Evolutionary conservation across 208 protist genomes (phyloP).

Genomic region (Naegleria gruberi): DNA sequence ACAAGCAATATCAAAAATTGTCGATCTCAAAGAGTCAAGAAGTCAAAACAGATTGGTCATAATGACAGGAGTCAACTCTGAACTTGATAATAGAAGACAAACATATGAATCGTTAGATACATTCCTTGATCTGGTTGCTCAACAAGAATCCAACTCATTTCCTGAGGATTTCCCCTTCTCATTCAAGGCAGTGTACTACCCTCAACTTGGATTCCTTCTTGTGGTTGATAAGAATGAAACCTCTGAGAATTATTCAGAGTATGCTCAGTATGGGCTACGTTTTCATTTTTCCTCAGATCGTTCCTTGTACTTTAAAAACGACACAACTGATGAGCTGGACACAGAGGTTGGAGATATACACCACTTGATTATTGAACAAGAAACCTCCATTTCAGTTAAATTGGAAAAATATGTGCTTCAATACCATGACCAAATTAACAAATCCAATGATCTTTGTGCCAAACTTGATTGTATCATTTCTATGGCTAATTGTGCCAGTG

Average conservation of each 20-base stretch:
- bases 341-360: constrained; percentile 37
- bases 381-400: constrained; percentile 25
- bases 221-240: not conserved
- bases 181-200: constrained; percentile 22
- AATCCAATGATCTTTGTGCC: not conserved
- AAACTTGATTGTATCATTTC: constrained; percentile 20
- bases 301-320: constrained; percentile 35
- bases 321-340: constrained; percentile 33
- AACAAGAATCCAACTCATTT: not conserved
- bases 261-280: not conserved
- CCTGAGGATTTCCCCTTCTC: not conserved
- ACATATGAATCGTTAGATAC: constrained; percentile 12
- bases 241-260: not conserved
- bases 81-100: constrained; percentile 28
- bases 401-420: not conserved
- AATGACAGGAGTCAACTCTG: not conserved
- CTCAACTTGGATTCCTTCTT: constrained; percentile 26
- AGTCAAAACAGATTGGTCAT: constrained; percentile 24
- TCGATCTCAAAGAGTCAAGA: constrained; percentile 30
- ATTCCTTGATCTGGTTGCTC: constrained; percentile 27
- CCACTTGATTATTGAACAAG: constrained; percentile 26
- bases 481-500: not conserved
- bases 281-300: not conserved
- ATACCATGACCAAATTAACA: not conserved
- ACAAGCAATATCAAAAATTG: not conserved